Evolutionary conservation across 495 filamentous ascomycete species (phyloP).

Genomic region (Neurospora sp.): DNA sequence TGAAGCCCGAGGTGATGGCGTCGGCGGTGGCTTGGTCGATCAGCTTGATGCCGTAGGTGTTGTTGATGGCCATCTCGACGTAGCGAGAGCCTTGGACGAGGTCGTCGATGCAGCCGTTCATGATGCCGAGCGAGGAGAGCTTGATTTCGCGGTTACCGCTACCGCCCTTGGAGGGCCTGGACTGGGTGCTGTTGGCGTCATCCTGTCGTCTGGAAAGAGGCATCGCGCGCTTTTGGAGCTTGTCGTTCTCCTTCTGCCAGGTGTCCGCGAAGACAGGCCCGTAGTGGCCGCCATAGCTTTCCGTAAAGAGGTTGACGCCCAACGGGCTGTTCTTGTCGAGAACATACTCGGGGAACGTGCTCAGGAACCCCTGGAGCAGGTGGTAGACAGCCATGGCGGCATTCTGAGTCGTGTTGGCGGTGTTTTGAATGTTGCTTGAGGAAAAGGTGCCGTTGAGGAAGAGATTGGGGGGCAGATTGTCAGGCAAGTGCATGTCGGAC

Average conservation of each 20-base stretch:
- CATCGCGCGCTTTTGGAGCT: neutral
- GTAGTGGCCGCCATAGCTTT: slow-evolving; percentile 56
- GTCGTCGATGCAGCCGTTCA: slow-evolving; percentile 73
- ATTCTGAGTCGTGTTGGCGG: slow-evolving; percentile 55
- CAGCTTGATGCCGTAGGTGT: slow-evolving; percentile 62
- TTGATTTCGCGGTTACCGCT: slow-evolving; percentile 43
- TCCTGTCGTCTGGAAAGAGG: slow-evolving; percentile 20
- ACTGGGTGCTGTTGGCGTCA: neutral
- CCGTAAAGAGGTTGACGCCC: slow-evolving; percentile 54
- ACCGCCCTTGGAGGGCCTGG: slow-evolving; percentile 34
- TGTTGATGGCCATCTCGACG: slow-evolving; percentile 58
- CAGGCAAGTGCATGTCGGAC: slow-evolving; percentile 8
- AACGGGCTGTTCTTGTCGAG: slow-evolving; percentile 26
- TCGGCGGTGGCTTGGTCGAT: slow-evolving; percentile 37
- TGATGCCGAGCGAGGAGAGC: slow-evolving; percentile 46
- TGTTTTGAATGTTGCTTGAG: slow-evolving; percentile 39
- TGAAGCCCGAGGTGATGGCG: slow-evolving; percentile 33
- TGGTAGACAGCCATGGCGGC: slow-evolving; percentile 59
- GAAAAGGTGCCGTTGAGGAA: slow-evolving; percentile 56
- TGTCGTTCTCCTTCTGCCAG: slow-evolving; percentile 50
- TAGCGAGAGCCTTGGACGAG: slow-evolving; percentile 59
- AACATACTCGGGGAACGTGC: slow-evolving; percentile 60
- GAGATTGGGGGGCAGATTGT: slow-evolving; percentile 4
- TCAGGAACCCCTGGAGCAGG: slow-evolving; percentile 57
- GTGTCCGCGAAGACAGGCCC: slow-evolving; percentile 52